Evolutionary conservation across 352 stramenopile genomes (phyloP), one percentile per base, ranked within the genome.

Genomic region (Globisporangium sylvaticum): DNA sequence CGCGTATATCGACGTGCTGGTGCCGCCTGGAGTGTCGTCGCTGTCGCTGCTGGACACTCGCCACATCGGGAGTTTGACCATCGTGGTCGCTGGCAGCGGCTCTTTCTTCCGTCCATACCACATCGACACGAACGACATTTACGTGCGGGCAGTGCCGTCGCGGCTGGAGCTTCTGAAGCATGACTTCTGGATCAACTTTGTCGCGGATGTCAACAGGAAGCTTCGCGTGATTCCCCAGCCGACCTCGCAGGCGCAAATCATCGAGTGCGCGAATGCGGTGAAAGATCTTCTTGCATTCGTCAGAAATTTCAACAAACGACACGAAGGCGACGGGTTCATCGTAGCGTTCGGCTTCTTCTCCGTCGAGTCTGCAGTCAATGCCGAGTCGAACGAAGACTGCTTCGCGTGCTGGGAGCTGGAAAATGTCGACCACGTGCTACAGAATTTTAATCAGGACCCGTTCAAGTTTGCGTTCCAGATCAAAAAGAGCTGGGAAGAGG

Each of bases 131-230:
- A 96, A 94, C 69, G 88, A 96, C 56, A 84, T 90, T 14, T 73
- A 91, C 39, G 79, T 96, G 12, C 86, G 88, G 4, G 82, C 85
- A 2, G 81, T 94, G 27, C 86, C 88, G 20, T 82, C 80, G 10
- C 78, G 77, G 1, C 70, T 96, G 8, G 74, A 86, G 56, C 68
- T 94, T 10, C 58, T 96, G 34, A 76, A 93, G 25, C 83, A 96
- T 53, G 76, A 80, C 53, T 92, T 92, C 56, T 96, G 88, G 88
- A 91, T 94, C 65, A 81, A 93, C 55, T 94, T 94, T 66, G 74
- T 93, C 15, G 86, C 81, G 3, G 81, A 84, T 2, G 67, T 89
- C 14, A 94, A 96, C 65, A 75, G 84, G 67, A 74, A 78, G 31
- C 62, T 94, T n/a, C 84, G 83, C 18, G 66, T 88, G 9, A 53